Evolutionary conservation across 1,284 basidiomycete species (phyloP), one percentile per base, ranked within the genome.

Genomic region (Vanrija pseudolonga): DNA sequence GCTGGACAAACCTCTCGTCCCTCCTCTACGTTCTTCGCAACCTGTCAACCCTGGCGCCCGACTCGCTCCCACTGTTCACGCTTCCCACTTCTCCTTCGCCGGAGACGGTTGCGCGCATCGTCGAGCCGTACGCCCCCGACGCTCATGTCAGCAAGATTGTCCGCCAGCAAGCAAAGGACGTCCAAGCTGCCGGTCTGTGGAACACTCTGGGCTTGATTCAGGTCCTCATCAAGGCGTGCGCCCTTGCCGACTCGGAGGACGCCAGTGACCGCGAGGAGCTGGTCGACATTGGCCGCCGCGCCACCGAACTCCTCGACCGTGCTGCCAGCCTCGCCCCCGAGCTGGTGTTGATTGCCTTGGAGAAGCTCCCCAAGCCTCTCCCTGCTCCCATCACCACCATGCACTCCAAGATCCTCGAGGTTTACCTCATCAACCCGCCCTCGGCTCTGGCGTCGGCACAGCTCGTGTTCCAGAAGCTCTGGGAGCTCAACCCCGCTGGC

Each of bases 381-480:
- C 90, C 88, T 61, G 84, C 87, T 18, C 87, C 93, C 45, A 88
- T 95, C 44, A 77, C 83, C 32, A 89, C 93, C 62, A 90, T 98
- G 74, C 86, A 89, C 17, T 84, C 87, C 50, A 89, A 89, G 67
- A 81, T 98, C 23, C 80, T 98, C 47, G 82, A 85, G 43, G 89
- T 94, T 84, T 98, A 98, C 80, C 81, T 98, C 45, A 60, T 64
- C 26, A 62, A 63, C 23, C 54, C 66, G 7, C 49, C 53, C 4
- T 86, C 85, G 19, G 89, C 91, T 6, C 89, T 96, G 69, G 91
- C 92, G 7, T 93, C 93, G 62, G 90, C 95, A 65, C 90, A 95
- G 63, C 84, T 98, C 20, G 94, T 98, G 54, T 98, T 98, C 79
- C 90, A 95, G 85, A 83, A 91, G 54, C 85, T 98, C 56, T 95